Evolutionary conservation across 208 protist species (phyloP).

Genomic region (Porcisia deanei): DNA sequence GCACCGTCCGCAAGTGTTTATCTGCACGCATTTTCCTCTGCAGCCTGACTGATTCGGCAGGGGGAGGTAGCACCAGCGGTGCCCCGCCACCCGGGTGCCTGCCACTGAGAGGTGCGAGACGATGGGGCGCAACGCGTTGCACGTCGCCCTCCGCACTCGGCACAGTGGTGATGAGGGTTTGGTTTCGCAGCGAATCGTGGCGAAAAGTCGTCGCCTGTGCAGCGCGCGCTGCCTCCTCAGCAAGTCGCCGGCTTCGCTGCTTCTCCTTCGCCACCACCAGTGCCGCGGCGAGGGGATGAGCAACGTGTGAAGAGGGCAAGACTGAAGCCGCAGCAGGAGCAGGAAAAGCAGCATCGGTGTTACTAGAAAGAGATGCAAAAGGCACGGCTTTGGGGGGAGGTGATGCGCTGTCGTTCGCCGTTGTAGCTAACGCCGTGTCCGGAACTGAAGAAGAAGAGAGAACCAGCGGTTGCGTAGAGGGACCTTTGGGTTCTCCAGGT

Average conservation of each 20-base stretch:
- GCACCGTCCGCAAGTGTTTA: conserved; percentile 10
- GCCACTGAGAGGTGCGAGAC: conserved; percentile 6
- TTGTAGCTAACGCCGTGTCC: neutral
- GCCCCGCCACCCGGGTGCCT: conserved; percentile 4
- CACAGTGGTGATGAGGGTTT: conserved; percentile 4
- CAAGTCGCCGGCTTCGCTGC: conserved; percentile 18
- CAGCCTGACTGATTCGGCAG: conserved; percentile 15
- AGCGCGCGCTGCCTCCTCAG: conserved; percentile 4
- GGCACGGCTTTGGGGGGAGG: neutral
- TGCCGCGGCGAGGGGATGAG: conserved; percentile 6
- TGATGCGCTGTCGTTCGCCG: neutral
- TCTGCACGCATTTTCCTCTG: conserved; percentile 25
- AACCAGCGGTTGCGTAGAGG: neutral
- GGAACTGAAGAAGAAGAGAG: neutral
- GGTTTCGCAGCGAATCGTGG: conserved; percentile 28
- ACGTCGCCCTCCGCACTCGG: conserved; percentile 33
- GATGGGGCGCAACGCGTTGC: conserved; percentile 6
- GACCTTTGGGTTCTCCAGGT: neutral
- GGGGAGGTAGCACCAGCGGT: conserved; percentile 13
- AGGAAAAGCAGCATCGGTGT: too few relatives aligned
- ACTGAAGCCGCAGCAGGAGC: neutral
- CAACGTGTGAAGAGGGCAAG: neutral
- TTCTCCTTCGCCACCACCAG: conserved; percentile 28
- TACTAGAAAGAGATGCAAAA: too few relatives aligned
- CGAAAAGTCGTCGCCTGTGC: conserved; percentile 9